A percentile compares a stretch with the other conserved stretches of the same genome.
phyloP scores from a whole-genome alignment of 129 eudicot genomes.

The Glebionis coronaria region DNA sequence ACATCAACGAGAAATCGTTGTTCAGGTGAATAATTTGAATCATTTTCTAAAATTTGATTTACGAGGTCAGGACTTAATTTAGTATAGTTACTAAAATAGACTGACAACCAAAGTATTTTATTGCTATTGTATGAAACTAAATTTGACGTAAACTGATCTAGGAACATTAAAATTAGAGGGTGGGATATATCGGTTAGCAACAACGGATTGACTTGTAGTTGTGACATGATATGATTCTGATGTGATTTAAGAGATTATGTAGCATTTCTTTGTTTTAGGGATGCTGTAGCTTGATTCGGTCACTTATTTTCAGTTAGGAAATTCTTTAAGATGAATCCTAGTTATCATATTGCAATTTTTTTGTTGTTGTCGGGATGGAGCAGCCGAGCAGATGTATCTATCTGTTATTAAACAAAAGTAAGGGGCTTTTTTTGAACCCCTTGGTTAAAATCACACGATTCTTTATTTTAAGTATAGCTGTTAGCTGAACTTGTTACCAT shows the following conservation, averaged over 20 bases:
- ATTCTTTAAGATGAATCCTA: constrained; percentile 1
- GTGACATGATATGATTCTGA: background rate
- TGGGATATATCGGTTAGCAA: background rate
- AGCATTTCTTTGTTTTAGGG: background rate
- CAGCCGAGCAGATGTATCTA: too few relatives aligned
- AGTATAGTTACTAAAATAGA: too few relatives aligned
- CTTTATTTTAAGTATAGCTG: background rate
- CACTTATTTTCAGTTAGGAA: background rate
- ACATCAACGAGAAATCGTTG: too few relatives aligned
- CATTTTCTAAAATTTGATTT: too few relatives aligned
- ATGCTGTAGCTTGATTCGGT: background rate
- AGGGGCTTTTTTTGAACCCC: too few relatives aligned
- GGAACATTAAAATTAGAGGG: background rate
- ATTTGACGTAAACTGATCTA: background rate
- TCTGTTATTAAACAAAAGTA: too few relatives aligned
- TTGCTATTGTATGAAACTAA: too few relatives aligned
- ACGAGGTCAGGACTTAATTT: too few relatives aligned
- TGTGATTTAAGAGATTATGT: background rate
- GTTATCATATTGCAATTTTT: background rate
- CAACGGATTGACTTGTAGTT: background rate
- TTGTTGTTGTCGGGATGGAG: too few relatives aligned
- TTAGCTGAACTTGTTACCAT: background rate
- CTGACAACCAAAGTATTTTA: too few relatives aligned
- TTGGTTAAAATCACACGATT: background rate
- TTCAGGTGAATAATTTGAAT: too few relatives aligned